Conservation (phyloP, 2,329 filamentous ascomycete genomes). For the Lojkania enalia region DNA sequence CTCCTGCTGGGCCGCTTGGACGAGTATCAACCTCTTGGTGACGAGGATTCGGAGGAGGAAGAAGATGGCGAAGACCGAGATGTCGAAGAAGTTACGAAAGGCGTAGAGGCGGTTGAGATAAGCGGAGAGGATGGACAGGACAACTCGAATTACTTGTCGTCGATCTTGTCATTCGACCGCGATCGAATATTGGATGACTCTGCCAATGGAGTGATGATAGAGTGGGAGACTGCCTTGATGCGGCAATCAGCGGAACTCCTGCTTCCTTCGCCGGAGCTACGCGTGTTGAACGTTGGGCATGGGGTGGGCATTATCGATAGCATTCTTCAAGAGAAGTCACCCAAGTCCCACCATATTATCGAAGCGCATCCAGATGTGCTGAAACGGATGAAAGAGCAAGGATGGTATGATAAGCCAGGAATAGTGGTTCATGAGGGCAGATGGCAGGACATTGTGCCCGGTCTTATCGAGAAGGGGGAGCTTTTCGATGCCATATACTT, state of each 20-base stretch:
- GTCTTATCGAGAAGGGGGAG: constrained; percentile 48
- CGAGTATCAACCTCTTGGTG: constrained; percentile 74
- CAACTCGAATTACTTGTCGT: constrained; percentile 54
- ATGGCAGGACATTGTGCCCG: constrained; percentile 55
- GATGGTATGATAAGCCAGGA: constrained; percentile 54
- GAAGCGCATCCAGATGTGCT: constrained; percentile 57
- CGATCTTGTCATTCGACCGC: constrained; percentile 52
- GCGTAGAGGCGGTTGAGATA: constrained; percentile 16
- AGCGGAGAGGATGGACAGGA: constrained; percentile 42
- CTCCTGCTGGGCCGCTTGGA: constrained; percentile 81
- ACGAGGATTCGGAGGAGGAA: constrained; percentile 56
- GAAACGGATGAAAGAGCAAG: constrained; percentile 49
- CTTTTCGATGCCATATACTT: constrained; percentile 73
- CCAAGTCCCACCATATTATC: constrained; percentile 54
- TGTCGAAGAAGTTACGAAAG: constrained; percentile 12
- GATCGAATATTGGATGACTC: constrained; percentile 53
- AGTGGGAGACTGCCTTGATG: constrained; percentile 57
- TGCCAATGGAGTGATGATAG: constrained; percentile 58
- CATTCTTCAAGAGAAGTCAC: constrained; percentile 50
- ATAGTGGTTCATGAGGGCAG: constrained; percentile 54
- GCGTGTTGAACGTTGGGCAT: constrained; percentile 55
- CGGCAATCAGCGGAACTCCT: constrained; percentile 49
- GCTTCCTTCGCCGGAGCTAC: constrained; percentile 43
- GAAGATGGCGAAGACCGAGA: constrained; percentile 49
- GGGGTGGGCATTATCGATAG: constrained; percentile 57